Evolutionary conservation across 148 eudicot genomes (phyloP).

Genomic region (Oxyria digyna): DNA sequence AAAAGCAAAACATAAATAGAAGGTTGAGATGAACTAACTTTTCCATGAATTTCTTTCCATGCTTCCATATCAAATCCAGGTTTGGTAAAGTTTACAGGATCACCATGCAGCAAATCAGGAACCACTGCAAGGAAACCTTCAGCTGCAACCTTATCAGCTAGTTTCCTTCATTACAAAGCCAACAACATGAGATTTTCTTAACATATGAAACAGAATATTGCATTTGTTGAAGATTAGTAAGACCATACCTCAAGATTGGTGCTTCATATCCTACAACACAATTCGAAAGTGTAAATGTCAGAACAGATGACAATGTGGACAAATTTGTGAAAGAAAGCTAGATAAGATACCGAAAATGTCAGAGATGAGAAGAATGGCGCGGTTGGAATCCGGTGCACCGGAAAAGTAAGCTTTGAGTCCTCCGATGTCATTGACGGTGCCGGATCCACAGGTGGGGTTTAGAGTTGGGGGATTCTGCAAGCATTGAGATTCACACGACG

Average conservation of each 20-base stretch:
- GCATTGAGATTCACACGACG: constrained; percentile 13
- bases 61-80: constrained; percentile 19
- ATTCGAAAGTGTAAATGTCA: background rate
- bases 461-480: constrained; percentile 16
- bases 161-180: constrained; percentile 21
- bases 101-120: constrained; percentile 45
- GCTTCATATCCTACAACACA: constrained; percentile 17
- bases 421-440: constrained; percentile 11
- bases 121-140: constrained; percentile 44
- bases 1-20: background rate
- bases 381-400: constrained; percentile 11
- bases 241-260: constrained; percentile 14
- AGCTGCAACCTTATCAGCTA: constrained; percentile 51
- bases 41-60: constrained; percentile 28
- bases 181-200: background rate
- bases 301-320: background rate
- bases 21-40: constrained; percentile 22
- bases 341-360: too few species aligned
- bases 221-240: too few species aligned
- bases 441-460: constrained; percentile 8
- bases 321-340: too few species aligned
- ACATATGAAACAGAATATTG: too few species aligned
- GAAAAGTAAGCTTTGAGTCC: constrained; percentile 14
- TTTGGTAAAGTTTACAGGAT: constrained; percentile 20
- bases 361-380: too few species aligned